Evolutionary conservation across 306 rosid genomes (phyloP).

Genomic region (Notholithocarpus densiflorus): DNA sequence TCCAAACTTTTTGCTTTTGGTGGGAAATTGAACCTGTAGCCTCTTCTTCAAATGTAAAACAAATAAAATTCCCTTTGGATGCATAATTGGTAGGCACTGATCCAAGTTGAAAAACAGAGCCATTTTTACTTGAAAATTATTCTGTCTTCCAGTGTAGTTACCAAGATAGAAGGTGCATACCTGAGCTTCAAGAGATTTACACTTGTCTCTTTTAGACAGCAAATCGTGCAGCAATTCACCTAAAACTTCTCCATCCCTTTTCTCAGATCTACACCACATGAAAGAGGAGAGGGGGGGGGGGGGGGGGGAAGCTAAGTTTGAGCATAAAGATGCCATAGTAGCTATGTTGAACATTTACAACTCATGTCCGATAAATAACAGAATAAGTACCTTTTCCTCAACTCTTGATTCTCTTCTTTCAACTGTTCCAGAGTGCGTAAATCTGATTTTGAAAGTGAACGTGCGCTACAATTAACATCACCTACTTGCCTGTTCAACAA

Average conservation of each 20-base stretch:
- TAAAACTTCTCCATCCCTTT: constrained; percentile 27
- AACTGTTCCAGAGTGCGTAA: constrained; percentile 33
- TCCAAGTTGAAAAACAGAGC: not conserved
- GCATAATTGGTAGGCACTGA: no score
- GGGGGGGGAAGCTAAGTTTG: no score
- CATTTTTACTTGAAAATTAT: not conserved
- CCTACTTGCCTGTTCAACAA: constrained; percentile 45
- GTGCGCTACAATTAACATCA: constrained; percentile 15
- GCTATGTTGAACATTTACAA: not conserved
- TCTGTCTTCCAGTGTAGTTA: not conserved
- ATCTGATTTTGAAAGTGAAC: constrained; percentile 21
- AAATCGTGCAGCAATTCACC: constrained; percentile 31
- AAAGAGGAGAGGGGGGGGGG: fast-evolving
- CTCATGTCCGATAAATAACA: not conserved
- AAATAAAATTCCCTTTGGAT: no score
- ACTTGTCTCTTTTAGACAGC: constrained; percentile 48
- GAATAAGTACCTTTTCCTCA: constrained; percentile 63
- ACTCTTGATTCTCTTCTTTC: constrained; percentile 59
- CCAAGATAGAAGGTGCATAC: constrained; percentile 26
- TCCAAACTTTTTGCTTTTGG: no score
- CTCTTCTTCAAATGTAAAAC: no score
- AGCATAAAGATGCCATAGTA: not conserved
- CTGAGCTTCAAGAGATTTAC: constrained; percentile 57
- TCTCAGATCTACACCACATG: constrained; percentile 40
- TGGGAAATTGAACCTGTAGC: no score